phyloP scores from a whole-genome alignment of 1,284 basidiomycete genomes.

The Ceratobasidium papillatum region DNA sequence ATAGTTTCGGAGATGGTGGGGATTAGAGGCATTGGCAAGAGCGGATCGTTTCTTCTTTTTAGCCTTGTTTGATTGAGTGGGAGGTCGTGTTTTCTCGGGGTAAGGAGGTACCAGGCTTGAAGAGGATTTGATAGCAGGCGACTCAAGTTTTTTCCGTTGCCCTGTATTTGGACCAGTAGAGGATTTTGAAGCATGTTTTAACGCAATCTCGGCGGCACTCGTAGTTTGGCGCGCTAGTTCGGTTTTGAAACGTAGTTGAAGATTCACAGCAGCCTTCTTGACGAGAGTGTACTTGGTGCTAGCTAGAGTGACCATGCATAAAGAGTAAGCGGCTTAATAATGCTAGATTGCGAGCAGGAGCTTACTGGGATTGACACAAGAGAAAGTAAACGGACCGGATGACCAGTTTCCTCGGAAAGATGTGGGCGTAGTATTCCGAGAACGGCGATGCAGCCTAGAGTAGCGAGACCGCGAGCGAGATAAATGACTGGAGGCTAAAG shows the following conservation, averaged over 20 bases:
- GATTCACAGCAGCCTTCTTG: slow-evolving; percentile 68
- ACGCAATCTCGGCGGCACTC: slow-evolving; percentile 65
- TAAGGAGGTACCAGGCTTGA: not conserved
- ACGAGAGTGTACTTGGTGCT: slow-evolving; percentile 72
- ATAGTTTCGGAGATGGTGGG: slow-evolving; percentile 89
- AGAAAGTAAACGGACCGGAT: slow-evolving; percentile 61
- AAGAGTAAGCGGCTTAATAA: slow-evolving; percentile 44
- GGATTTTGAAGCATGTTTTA: slow-evolving; percentile 50
- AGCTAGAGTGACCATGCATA: slow-evolving; percentile 56
- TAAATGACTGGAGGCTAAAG: not conserved
- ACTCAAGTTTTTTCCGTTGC: slow-evolving; percentile 49
- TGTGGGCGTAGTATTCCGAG: not conserved
- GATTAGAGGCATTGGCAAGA: slow-evolving; percentile 86
- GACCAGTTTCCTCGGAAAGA: slow-evolving; percentile 1
- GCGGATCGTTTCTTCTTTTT: slow-evolving; percentile 92
- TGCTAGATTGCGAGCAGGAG: slow-evolving; percentile 49
- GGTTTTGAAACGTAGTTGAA: slow-evolving; percentile 72
- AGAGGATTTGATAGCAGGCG: slow-evolving; percentile 49
- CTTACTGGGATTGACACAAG: slow-evolving; percentile 73
- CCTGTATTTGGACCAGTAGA: not conserved
- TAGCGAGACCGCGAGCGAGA: slow-evolving; percentile 17
- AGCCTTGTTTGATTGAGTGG: slow-evolving; percentile 55
- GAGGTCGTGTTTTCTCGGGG: slow-evolving; percentile 40
- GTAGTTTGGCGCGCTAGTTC: slow-evolving; percentile 63
- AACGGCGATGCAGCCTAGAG: slow-evolving; percentile 15